Evolutionary conservation across 2,329 filamentous ascomycete species (phyloP).

Genomic region (Pseudocercospora ulei): DNA sequence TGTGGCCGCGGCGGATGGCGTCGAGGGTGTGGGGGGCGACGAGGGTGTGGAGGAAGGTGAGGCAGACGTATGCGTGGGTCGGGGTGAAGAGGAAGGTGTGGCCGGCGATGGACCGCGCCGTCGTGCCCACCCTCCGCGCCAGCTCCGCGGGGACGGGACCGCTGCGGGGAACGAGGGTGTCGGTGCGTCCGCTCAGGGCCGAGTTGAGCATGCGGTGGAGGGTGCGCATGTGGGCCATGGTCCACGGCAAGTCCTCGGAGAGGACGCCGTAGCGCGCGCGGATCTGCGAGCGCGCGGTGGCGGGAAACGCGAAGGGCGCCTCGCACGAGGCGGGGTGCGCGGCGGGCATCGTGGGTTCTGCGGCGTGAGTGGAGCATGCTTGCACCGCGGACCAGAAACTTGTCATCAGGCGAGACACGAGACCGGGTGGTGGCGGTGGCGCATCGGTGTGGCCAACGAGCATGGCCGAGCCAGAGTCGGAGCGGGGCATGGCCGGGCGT

Average conservation of each 20-base stretch:
- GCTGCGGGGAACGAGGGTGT: slow-evolving; percentile 28
- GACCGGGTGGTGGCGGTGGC: slow-evolving; percentile 10
- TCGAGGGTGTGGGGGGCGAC: slow-evolving; percentile 20
- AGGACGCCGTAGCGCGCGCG: slow-evolving; percentile 34
- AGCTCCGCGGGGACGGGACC: slow-evolving; percentile 24
- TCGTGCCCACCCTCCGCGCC: slow-evolving; percentile 14
- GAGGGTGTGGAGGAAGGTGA: slow-evolving; percentile 30
- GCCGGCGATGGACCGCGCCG: slow-evolving; percentile 19
- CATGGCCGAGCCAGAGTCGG: background rate
- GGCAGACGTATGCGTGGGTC: slow-evolving; percentile 28
- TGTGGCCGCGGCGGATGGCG: slow-evolving; percentile 27
- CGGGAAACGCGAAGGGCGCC: slow-evolving; percentile 14
- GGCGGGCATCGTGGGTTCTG: slow-evolving; percentile 16
- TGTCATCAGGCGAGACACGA: slow-evolving; percentile 25
- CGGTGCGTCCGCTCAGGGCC: slow-evolving; percentile 20
- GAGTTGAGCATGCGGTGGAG: slow-evolving; percentile 35
- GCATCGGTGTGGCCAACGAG: background rate
- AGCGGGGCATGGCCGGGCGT: background rate
- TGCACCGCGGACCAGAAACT: slow-evolving; percentile 30
- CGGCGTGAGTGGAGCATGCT: slow-evolving; percentile 21
- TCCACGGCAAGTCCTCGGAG: slow-evolving; percentile 30
- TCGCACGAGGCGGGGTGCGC: slow-evolving; percentile 5
- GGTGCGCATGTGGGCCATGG: slow-evolving; percentile 33
- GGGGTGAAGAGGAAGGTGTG: slow-evolving; percentile 24
- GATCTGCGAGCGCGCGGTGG: slow-evolving; percentile 25